Evolutionary conservation across 2,329 filamentous ascomycete species (phyloP).

Genomic region (Elsinoe batatas): DNA sequence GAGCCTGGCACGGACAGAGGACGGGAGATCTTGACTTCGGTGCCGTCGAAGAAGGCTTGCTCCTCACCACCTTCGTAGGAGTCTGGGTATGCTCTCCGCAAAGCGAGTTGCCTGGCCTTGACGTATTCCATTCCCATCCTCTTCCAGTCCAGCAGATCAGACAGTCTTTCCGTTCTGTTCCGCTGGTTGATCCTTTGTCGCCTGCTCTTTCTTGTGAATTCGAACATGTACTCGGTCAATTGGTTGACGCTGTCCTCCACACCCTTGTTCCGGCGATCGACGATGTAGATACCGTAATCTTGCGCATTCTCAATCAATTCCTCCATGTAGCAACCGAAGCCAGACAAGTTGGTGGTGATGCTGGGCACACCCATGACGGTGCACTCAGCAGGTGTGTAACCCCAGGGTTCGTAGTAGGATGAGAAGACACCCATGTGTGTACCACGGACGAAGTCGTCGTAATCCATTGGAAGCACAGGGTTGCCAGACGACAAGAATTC

Average conservation of each 20-base stretch:
- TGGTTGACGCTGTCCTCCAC: slow-evolving; percentile 97
- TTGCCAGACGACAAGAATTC: slow-evolving; percentile 96
- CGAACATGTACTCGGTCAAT: slow-evolving; percentile 82
- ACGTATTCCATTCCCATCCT: slow-evolving; percentile 99
- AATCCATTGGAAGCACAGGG: slow-evolving; percentile 88
- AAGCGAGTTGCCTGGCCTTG: slow-evolving; percentile 86
- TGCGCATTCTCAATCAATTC: slow-evolving; percentile 95
- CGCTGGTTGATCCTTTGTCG: slow-evolving; percentile 97
- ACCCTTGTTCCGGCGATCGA: slow-evolving; percentile 88
- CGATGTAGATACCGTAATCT: slow-evolving; percentile 98
- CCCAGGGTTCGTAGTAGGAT: slow-evolving; percentile 99
- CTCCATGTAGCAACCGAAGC: slow-evolving; percentile 99
- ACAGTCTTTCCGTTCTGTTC: slow-evolving; percentile 89
- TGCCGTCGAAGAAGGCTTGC: slow-evolving; percentile 82
- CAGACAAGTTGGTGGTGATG: slow-evolving; percentile 95
- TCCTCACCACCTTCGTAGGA: slow-evolving; percentile 72
- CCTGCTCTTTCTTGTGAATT: slow-evolving; percentile 86
- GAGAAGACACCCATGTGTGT: slow-evolving; percentile 93
- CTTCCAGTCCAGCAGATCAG: slow-evolving; percentile 96
- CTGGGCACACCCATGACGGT: slow-evolving; percentile 98
- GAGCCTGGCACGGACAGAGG: slow-evolving; percentile 92
- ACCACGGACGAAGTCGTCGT: slow-evolving; percentile 95
- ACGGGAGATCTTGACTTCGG: slow-evolving; percentile 89
- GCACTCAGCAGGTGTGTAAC: slow-evolving; percentile 95
- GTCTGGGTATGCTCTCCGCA: slow-evolving; percentile 80